Evolutionary conservation across 73 alveolate genomes (phyloP).

Genomic region (Loxodes magnus): DNA sequence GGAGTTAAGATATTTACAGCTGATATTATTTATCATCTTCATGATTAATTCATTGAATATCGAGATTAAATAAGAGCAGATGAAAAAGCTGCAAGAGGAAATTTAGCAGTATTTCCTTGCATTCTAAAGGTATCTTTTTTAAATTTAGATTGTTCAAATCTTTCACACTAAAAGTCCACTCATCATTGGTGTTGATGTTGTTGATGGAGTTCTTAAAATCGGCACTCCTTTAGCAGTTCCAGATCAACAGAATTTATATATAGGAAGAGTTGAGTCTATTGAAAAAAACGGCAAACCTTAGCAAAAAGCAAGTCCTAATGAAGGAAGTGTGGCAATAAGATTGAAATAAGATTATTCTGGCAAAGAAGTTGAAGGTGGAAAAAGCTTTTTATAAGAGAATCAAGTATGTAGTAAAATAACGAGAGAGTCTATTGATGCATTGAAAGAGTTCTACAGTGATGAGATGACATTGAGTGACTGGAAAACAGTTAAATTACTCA

Average conservation of each 20-base stretch:
- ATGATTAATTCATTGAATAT: constrained; percentile 86
- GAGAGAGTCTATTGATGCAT: constrained; percentile 83
- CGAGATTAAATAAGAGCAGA: constrained; percentile 79
- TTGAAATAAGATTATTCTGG: background rate
- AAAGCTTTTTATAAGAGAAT: constrained; percentile 68
- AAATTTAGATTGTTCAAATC: constrained; percentile 70
- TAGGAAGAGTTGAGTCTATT: constrained; percentile 84
- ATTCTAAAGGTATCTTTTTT: too few relatives aligned
- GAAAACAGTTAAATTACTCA: constrained; percentile 80
- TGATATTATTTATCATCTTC: constrained; percentile 96
- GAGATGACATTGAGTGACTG: constrained; percentile 90
- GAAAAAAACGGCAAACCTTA: constrained; percentile 67
- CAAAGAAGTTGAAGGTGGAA: constrained; percentile 51
- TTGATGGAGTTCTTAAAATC: constrained; percentile 79
- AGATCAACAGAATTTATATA: constrained; percentile 70
- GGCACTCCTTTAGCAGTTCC: constrained; percentile 96
- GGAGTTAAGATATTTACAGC: constrained; percentile 95
- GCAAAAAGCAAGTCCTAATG: constrained; percentile 52
- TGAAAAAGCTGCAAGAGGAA: constrained; percentile 80
- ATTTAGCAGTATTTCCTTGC: constrained; percentile 95
- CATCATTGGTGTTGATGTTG: constrained; percentile 70
- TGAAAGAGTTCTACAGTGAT: constrained; percentile 88
- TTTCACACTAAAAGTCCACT: constrained; percentile 69
- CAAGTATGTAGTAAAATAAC: constrained; percentile 49
- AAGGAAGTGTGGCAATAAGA: constrained; percentile 16